Evolutionary conservation across 257 asterid species (phyloP).

Genomic region (Rauvolfia tetraphylla): DNA sequence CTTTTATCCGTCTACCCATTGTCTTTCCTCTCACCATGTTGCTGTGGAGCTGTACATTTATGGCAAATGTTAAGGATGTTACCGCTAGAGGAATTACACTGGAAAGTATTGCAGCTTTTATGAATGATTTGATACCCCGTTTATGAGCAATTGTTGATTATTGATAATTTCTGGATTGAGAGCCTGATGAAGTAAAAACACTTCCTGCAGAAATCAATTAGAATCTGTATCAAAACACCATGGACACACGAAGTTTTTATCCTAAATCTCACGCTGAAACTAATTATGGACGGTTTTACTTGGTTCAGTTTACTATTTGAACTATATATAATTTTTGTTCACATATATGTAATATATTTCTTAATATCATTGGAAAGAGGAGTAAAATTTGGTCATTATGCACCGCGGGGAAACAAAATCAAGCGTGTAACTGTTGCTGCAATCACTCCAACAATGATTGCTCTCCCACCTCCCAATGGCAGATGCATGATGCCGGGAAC

Average conservation of each 20-base stretch:
- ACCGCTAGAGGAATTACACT: constrained; percentile 1
- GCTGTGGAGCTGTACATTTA: constrained; percentile 42
- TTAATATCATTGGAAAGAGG: too few relatives aligned
- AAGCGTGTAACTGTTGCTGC: too few relatives aligned
- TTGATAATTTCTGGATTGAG: constrained; percentile 56
- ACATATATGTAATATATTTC: too few relatives aligned
- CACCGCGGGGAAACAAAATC: too few relatives aligned
- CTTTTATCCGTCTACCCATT: constrained; percentile 69
- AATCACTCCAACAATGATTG: too few relatives aligned
- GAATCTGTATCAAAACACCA: too few relatives aligned
- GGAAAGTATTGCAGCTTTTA: background rate
- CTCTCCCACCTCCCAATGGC: background rate
- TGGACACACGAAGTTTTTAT: too few relatives aligned
- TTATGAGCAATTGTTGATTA: constrained; percentile 49
- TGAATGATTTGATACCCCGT: constrained; percentile 46
- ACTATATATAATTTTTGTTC: too few relatives aligned
- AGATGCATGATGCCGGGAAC: background rate
- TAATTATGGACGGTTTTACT: too few relatives aligned
- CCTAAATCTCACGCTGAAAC: too few relatives aligned
- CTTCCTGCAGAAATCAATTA: constrained; percentile 41
- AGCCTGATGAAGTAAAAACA: constrained; percentile 62
- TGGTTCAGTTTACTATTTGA: too few relatives aligned
- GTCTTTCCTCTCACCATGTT: constrained; percentile 59
- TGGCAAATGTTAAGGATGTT: constrained; percentile 1
- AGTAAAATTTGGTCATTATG: too few relatives aligned